Evolutionary conservation across 169 alveolate genomes (phyloP).

Genomic region (Plasmodium relictum): DNA sequence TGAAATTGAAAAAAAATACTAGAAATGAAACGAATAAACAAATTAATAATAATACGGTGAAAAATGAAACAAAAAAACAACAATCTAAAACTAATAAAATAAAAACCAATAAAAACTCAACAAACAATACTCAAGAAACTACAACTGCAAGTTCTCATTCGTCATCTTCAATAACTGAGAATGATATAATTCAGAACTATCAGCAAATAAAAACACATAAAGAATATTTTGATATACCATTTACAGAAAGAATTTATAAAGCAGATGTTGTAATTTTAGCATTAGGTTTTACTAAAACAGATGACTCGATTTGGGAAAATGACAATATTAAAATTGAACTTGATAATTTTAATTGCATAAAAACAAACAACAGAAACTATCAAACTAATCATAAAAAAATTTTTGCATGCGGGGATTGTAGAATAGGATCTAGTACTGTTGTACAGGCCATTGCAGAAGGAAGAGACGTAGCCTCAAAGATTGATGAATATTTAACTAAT

Average conservation of each 20-base stretch:
- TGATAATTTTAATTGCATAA: slow-evolving; percentile 63
- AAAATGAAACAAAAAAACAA: slow-evolving; percentile 10
- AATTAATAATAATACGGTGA: not conserved
- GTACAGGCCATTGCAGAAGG: slow-evolving; percentile 85
- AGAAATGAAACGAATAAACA: not conserved
- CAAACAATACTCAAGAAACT: slow-evolving; percentile 3
- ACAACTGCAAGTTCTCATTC: slow-evolving; percentile 30
- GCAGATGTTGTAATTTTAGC: slow-evolving; percentile 82
- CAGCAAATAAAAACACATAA: slow-evolving; percentile 19
- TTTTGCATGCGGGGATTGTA: slow-evolving; percentile 86
- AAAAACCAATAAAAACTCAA: not conserved
- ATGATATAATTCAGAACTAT: slow-evolving; percentile 41
- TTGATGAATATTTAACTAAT: slow-evolving; percentile 76
- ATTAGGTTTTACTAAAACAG: slow-evolving; percentile 82
- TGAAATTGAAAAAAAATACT: slow-evolving; percentile 35
- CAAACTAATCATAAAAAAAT: slow-evolving; percentile 72
- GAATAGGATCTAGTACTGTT: slow-evolving; percentile 83
- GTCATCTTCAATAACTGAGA: slow-evolving; percentile 3
- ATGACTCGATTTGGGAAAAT: slow-evolving; percentile 79
- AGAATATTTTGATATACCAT: slow-evolving; percentile 78
- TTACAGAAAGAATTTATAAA: slow-evolving; percentile 79
- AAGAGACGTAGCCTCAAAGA: slow-evolving; percentile 78
- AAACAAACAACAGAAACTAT: slow-evolving; percentile 56
- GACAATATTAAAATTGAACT: slow-evolving; percentile 77
- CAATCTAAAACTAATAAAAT: slow-evolving; percentile 5